These are phyloP conservation scores for Aspergillus sp. DNA, from an alignment of 2,329 filamentous ascomycete species.

Conservation along the genomic window DNA sequence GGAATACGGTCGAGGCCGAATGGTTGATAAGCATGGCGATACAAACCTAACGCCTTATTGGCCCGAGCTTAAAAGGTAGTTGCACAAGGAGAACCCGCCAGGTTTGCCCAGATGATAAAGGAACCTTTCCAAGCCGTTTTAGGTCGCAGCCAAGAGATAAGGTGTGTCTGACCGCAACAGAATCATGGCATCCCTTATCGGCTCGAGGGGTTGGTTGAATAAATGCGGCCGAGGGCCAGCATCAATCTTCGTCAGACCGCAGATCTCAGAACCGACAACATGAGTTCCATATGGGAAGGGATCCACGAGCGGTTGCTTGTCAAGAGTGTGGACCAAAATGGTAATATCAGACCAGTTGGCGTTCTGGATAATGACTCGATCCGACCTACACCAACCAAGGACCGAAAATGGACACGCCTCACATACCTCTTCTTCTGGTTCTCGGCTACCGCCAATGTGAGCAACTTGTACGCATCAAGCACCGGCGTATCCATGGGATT, in stretches of 20 bases:
- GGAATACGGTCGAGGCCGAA: no score
- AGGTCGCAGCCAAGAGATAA: not conserved
- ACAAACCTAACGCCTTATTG: not conserved
- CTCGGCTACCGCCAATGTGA: slow-evolving; percentile 40
- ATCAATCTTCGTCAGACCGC: not conserved
- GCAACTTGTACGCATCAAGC: slow-evolving; percentile 44
- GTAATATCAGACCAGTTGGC: slow-evolving; percentile 13
- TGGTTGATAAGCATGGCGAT: no score
- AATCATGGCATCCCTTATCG: not conserved
- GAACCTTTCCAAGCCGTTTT: no score
- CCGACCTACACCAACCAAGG: slow-evolving; percentile 41
- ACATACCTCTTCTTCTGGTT: slow-evolving; percentile 51
- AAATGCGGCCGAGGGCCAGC: not conserved
- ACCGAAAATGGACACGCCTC: slow-evolving; percentile 46
- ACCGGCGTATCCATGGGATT: slow-evolving; percentile 48
- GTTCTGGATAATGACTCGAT: slow-evolving; percentile 47
- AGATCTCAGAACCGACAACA: not conserved
- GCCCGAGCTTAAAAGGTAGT: not conserved
- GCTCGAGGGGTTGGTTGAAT: not conserved
- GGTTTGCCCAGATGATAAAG: not conserved
- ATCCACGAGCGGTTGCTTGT: slow-evolving; percentile 22
- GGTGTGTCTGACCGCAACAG: no score
- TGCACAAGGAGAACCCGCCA: not conserved
- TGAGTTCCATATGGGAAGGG: not conserved
- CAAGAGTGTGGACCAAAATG: slow-evolving; percentile 23